Evolutionary conservation across 2,329 filamentous ascomycete genomes (phyloP).

Genomic region (Diaporthe australafricana): DNA sequence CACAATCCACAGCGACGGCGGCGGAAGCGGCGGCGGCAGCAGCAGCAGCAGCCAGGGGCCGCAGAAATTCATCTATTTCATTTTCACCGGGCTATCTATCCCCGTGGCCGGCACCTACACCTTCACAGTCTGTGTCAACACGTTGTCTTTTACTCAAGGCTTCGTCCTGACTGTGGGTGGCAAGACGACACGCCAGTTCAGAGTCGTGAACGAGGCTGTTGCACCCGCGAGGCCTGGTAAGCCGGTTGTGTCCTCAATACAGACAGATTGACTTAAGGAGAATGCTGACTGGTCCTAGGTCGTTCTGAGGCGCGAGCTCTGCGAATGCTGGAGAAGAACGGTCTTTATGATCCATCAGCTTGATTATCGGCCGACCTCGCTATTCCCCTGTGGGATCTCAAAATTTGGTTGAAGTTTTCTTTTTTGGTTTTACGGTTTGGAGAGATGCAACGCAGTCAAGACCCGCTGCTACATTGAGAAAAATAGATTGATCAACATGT

Average conservation of each 20-base stretch:
- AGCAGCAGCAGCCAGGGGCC: slow-evolving; percentile 29
- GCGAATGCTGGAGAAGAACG: not conserved
- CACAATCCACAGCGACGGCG: not conserved
- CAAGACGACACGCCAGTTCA: slow-evolving; percentile 13
- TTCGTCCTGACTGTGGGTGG: slow-evolving; percentile 2
- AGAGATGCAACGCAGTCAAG: no score
- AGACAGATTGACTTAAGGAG: not conserved
- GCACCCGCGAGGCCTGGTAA: slow-evolving; percentile 20
- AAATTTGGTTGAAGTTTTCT: not conserved
- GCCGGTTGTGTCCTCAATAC: not conserved
- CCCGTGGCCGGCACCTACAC: not conserved
- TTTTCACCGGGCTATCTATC: slow-evolving; percentile 17
- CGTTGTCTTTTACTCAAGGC: not conserved
- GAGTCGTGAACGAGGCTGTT: not conserved
- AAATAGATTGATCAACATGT: no score
- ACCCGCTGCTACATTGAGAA: no score
- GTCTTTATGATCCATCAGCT: not conserved
- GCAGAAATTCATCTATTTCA: slow-evolving; percentile 31
- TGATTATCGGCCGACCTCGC: not conserved
- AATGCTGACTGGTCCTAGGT: not conserved
- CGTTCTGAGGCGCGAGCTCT: not conserved
- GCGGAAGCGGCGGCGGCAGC: not conserved
- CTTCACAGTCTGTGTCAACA: slow-evolving; percentile 8
- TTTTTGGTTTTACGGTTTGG: no score
- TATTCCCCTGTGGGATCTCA: not conserved